These are phyloP conservation scores for Suillus bovinus DNA, from an alignment of 768 basidiomycete genomes.

Conservation along the genomic window DNA sequence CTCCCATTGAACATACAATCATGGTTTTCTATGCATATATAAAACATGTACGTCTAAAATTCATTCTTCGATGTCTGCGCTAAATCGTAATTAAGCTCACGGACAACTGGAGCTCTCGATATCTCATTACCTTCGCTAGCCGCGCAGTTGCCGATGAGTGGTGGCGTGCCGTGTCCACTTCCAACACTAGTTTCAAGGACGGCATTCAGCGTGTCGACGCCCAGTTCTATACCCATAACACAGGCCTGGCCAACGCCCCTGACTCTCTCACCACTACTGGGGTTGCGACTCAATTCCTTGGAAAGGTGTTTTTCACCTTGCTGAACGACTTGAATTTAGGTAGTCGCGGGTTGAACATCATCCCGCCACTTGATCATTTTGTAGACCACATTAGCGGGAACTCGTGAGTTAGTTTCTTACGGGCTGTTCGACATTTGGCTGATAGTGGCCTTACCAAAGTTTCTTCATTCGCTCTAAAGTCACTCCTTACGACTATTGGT, in stretches of 20 bases:
- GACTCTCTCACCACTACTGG: background rate
- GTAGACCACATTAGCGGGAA: background rate
- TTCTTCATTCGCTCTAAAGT: too few relatives aligned
- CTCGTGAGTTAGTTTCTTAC: background rate
- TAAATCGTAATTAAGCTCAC: background rate
- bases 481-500: too few relatives aligned
- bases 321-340: background rate
- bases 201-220: background rate
- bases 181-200: background rate
- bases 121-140: constrained; percentile 23
- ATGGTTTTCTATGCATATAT: background rate
- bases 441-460: background rate
- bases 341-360: background rate
- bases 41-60: background rate
- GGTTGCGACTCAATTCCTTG: background rate
- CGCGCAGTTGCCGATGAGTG: constrained; percentile 27
- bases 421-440: background rate
- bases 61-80: background rate
- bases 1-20: background rate
- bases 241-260: too few relatives aligned
- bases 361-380: background rate
- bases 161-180: constrained; percentile 23
- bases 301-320: background rate
- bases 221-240: background rate
- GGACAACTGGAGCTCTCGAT: constrained; percentile 7